Base-by-base conservation (phyloP, 2,329 filamentous ascomycete genomes). In the Colletotrichum spinosum region DNA sequence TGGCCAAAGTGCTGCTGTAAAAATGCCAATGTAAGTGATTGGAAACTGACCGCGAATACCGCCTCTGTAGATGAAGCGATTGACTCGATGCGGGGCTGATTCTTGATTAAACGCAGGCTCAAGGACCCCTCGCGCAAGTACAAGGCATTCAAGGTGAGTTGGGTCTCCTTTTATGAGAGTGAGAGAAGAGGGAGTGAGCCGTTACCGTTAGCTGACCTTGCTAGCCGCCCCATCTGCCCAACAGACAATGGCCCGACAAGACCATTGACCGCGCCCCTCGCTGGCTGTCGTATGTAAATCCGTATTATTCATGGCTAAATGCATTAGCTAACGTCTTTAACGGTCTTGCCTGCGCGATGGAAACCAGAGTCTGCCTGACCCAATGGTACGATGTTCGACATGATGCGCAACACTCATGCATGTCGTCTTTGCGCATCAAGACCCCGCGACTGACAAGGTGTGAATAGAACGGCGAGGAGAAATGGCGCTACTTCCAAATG, bases 401-500 rank as follows among this genome's bases (percentile, higher is more conserved):
- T 25, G 25, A 25, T 25, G 25, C 25, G 25, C 25, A 25, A 5
- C 25, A 25, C 25, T 25, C 25, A 25, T 25, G 25, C 25, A 25
- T 25, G 25, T 5, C 4, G 25, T 25, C 4, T 25, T 25, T 25
- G 25, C 25, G 25, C 25, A 25, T 25, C 25, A 4, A 25, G 25
- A 5, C 25, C 25, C 25, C 25, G 25, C 25, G 25, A 25, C 25
- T 25, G 25, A 25, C 25, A 25, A 25, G 25, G 25, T 25, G 25
- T 25, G 6, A 61, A 69, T 72, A 96, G 93, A 96, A 93, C 75
- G 93, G 93, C 71, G 93, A 97, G 53, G 94, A 97, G 84, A 98
- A 98, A 82, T 96, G 92, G 88, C 84, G 86, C 67, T 98, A 94
- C 85, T 98, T 98, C 84, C 90, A 94, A 80, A 97, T 97, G 93